Evolutionary conservation across 495 filamentous ascomycete species (phyloP).

Genomic region (Entonaema liquescens): DNA sequence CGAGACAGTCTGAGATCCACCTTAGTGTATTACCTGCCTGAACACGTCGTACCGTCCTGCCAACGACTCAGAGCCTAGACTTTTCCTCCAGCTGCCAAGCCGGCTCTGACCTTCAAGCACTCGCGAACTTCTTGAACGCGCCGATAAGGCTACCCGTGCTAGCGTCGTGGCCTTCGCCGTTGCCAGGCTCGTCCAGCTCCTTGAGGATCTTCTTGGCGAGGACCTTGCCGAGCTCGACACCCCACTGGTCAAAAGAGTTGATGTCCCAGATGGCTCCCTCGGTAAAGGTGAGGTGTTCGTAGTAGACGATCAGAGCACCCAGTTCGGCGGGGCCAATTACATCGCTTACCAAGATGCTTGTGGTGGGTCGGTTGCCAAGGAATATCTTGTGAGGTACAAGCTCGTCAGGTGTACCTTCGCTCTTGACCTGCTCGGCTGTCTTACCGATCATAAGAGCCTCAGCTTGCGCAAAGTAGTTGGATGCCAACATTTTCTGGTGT

Average conservation of each 20-base stretch:
- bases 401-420: conserved; percentile 83
- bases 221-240: conserved; percentile 96
- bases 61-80: conserved; percentile 34
- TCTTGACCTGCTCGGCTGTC: conserved; percentile 86
- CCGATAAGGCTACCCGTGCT: conserved; percentile 88
- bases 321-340: conserved; percentile 94
- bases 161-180: conserved; percentile 75
- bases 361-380: conserved; percentile 96
- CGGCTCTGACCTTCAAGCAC: conserved; percentile 53
- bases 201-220: conserved; percentile 89
- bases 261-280: conserved; percentile 99
- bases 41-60: conserved; percentile 3
- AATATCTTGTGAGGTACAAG: conserved; percentile 98
- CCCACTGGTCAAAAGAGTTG: conserved; percentile 99
- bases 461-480: conserved; percentile 97
- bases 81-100: conserved; percentile 3
- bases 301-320: conserved; percentile 96
- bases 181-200: conserved; percentile 79
- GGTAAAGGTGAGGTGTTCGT: conserved; percentile 97
- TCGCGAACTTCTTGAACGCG: conserved; percentile 72
- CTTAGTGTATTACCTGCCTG: conserved; percentile 9
- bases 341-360: conserved; percentile 84
- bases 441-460: conserved; percentile 99
- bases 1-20: conserved; percentile 3
- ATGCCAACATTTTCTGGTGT: conserved; percentile 98